Evolutionary conservation across 2,329 filamentous ascomycete genomes (phyloP).

Genomic region (Penicillium sclerotiorum): DNA sequence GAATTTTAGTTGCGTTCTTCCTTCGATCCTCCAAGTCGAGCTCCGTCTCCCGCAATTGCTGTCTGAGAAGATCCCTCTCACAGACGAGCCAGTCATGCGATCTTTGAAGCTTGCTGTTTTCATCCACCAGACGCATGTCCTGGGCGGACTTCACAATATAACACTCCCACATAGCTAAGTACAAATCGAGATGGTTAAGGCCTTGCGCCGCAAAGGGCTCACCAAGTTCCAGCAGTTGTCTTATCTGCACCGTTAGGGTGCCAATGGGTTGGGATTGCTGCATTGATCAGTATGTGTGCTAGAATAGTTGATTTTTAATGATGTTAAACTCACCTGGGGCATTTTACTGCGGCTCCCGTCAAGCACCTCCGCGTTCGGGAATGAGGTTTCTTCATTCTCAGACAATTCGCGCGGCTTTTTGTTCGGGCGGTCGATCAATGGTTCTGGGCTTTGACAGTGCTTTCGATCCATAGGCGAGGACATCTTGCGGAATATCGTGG

Average conservation of each 20-base stretch:
- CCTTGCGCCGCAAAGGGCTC: neutral
- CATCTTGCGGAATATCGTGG: neutral
- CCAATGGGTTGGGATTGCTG: neutral
- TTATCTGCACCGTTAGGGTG: neutral
- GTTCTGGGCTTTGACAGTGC: neutral
- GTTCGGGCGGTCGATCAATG: neutral
- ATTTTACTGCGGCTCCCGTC: neutral
- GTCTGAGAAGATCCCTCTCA: neutral
- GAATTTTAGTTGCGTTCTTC: neutral
- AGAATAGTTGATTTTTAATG: neutral
- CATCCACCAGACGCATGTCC: neutral
- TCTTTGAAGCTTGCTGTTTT: neutral
- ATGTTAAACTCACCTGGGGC: neutral
- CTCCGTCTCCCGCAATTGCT: neutral
- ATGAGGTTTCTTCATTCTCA: neutral
- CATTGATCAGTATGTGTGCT: neutral
- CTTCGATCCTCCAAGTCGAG: neutral
- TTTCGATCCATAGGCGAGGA: neutral
- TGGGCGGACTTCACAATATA: neutral
- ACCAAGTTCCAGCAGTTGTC: neutral
- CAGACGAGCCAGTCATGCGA: neutral
- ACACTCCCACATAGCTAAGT: neutral
- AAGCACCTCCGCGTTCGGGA: neutral
- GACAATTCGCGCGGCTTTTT: neutral
- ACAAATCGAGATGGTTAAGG: neutral